A percentile compares a stretch with the other conserved stretches of the same genome.
Evolutionary conservation across 768 basidiomycete genomes (phyloP).

Genomic region (Psilocybe cubensis): DNA sequence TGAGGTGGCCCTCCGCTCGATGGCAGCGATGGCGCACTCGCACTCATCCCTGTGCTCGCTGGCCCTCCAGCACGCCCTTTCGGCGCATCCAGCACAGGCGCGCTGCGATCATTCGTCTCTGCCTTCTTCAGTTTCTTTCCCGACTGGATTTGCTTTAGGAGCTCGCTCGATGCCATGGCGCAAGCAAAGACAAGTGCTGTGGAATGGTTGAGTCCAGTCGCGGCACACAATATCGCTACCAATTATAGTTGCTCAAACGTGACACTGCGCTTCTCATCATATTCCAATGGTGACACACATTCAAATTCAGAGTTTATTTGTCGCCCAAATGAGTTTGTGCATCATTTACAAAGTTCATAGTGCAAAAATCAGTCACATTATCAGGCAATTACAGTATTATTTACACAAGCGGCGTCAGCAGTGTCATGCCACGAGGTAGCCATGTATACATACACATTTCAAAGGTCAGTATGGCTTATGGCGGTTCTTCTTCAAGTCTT

Average conservation of each 20-base stretch:
- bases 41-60: constrained; percentile 15
- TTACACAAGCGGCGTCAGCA: constrained; percentile 18
- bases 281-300: too few species aligned
- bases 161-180: constrained; percentile 73
- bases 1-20: constrained; percentile 65
- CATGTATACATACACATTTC: constrained; percentile 23
- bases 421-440: constrained; percentile 13
- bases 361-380: constrained; percentile 1
- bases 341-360: background rate
- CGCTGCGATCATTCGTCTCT: constrained; percentile 82
- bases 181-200: background rate
- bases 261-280: too few species aligned
- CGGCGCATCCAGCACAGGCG: constrained; percentile 50
- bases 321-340: too few species aligned
- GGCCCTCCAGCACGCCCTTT: constrained; percentile 37
- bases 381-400: too few species aligned
- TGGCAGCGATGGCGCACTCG: constrained; percentile 23
- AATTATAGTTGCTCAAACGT: too few species aligned
- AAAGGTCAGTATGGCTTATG: constrained; percentile 73
- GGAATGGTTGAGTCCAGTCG: constrained; percentile 1
- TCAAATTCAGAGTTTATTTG: too few species aligned
- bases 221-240: too few species aligned
- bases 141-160: constrained; percentile 81
- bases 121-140: constrained; percentile 85
- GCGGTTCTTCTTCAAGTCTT: constrained; percentile 89